Conservation (phyloP, 2,329 filamentous ascomycete genomes). For the Lachnellula hyalina region DNA sequence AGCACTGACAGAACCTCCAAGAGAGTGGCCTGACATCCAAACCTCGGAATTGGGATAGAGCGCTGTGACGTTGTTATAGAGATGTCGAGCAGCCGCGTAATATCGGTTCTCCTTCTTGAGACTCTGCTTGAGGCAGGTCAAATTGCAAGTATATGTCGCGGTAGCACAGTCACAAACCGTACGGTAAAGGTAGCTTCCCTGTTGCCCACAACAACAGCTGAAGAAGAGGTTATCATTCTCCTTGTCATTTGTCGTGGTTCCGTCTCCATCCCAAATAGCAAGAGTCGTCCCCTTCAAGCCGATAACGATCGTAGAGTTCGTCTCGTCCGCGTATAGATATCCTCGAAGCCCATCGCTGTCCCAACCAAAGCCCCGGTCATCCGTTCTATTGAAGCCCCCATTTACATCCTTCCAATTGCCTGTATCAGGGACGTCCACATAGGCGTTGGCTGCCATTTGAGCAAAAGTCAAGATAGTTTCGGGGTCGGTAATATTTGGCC, state of each 20-base stretch:
- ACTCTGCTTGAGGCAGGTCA: constrained; percentile 75
- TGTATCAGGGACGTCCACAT: constrained; percentile 65
- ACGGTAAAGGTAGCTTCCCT: constrained; percentile 83
- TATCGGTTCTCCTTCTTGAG: constrained; percentile 82
- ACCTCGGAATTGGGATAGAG: constrained; percentile 79
- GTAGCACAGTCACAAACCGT: constrained; percentile 92
- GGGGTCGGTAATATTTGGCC: constrained; percentile 81
- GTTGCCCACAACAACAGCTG: constrained; percentile 94
- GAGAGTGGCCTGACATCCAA: constrained; percentile 88
- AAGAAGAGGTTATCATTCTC: constrained; percentile 97
- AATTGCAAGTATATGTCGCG: constrained; percentile 83
- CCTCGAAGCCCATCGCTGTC: constrained; percentile 81
- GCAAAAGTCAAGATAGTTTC: constrained; percentile 79
- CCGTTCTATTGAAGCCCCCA: constrained; percentile 74
- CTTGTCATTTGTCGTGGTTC: constrained; percentile 96
- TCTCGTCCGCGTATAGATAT: constrained; percentile 84
- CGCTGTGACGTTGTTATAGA: constrained; percentile 88
- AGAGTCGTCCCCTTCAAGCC: constrained; percentile 87
- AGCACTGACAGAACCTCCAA: constrained; percentile 86
- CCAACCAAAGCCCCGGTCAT: constrained; percentile 88
- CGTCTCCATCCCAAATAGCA: constrained; percentile 93
- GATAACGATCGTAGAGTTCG: constrained; percentile 82
- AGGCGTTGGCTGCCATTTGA: constrained; percentile 84
- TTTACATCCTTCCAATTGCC: constrained; percentile 82
- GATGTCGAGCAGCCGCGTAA: constrained; percentile 80